phyloP scores from a whole-genome alignment of 2,329 filamentous ascomycete genomes.

The Nemania abortiva region DNA sequence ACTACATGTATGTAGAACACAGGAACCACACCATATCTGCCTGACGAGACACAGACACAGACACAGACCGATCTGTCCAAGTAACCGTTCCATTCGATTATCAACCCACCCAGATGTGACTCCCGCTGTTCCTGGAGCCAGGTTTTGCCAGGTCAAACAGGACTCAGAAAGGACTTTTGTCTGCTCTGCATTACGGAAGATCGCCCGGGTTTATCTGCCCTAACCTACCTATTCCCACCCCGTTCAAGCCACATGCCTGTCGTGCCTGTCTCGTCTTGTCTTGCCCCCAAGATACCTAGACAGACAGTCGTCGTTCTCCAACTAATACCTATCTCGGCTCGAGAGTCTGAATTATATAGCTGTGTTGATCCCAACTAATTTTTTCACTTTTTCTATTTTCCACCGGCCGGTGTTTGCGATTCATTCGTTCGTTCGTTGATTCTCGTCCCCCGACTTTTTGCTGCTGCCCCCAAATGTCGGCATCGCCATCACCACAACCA shows the following conservation, averaged over 20 bases:
- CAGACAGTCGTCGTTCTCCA: background rate
- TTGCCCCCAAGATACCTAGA: background rate
- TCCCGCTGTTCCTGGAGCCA: background rate
- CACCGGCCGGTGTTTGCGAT: background rate
- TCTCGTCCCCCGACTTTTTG: background rate
- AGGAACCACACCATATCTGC: background rate
- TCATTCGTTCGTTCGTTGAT: background rate
- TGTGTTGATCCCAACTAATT: constrained; percentile 1
- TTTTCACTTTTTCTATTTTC: background rate
- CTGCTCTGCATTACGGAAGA: constrained; percentile 7
- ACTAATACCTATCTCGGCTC: background rate
- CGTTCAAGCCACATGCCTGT: background rate
- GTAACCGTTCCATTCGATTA: constrained; percentile 6
- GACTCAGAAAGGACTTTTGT: background rate
- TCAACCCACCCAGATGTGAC: constrained; percentile 6
- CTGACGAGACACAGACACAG: background rate
- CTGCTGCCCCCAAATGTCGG: constrained; percentile 13
- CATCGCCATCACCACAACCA: constrained; percentile 3
- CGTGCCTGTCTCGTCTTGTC: background rate
- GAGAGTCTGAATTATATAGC: background rate
- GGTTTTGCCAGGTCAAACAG: background rate
- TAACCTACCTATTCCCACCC: background rate
- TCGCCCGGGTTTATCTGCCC: constrained; percentile 4
- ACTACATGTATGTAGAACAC: background rate
- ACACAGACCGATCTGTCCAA: background rate